Conservation (phyloP, 371 early-diverging fungal species). For the Mortierella sp. region DNA sequence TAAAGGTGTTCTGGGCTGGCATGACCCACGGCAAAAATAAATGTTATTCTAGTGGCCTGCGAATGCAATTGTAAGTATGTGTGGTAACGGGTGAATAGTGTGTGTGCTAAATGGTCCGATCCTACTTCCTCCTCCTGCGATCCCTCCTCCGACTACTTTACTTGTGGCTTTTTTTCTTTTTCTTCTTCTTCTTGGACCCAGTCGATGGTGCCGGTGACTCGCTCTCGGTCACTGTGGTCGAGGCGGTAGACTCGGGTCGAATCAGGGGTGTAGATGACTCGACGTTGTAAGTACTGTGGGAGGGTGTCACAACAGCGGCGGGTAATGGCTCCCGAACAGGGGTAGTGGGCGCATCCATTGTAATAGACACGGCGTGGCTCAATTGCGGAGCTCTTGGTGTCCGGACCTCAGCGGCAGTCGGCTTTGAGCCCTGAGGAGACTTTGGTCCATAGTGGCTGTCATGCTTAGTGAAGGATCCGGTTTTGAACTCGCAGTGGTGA, state of each 20-base stretch:
- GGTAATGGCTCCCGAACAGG: constrained; percentile 3
- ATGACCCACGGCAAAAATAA: too few species aligned
- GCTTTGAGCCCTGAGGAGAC: neutral
- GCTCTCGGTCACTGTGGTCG: neutral
- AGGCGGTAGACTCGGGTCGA: neutral
- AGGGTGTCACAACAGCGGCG: neutral
- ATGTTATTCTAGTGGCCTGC: too few species aligned
- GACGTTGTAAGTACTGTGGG: neutral
- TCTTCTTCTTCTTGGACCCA: constrained; percentile 24
- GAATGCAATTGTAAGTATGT: too few species aligned
- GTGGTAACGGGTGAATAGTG: too few species aligned
- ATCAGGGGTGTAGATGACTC: neutral
- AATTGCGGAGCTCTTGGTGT: neutral
- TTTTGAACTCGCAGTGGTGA: neutral
- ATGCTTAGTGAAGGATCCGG: neutral
- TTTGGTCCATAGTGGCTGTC: neutral
- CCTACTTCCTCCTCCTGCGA: neutral
- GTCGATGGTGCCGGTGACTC: neutral
- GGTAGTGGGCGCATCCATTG: neutral
- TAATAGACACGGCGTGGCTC: neutral
- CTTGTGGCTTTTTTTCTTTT: constrained; percentile 27
- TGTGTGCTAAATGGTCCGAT: neutral
- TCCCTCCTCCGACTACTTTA: neutral
- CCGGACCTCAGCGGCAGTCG: neutral
- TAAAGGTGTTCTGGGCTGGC: too few species aligned